Evolutionary conservation across 306 rosid genomes (phyloP).

Genomic region (Cicer cuneatum): DNA sequence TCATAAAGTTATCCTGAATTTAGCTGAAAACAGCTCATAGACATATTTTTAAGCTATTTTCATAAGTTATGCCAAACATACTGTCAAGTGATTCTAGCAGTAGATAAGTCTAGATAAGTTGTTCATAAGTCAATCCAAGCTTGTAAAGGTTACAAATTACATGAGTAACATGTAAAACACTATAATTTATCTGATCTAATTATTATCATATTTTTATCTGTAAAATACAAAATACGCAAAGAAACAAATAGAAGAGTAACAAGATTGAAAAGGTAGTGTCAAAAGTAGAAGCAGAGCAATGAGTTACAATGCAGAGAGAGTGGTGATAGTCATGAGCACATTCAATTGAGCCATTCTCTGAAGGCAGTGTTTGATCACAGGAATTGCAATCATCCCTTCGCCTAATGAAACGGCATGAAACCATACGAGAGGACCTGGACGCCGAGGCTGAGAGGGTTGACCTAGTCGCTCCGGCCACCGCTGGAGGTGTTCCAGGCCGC

Average conservation of each 20-base stretch:
- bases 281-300: background rate
- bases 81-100: too few relatives aligned
- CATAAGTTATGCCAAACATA: too few relatives aligned
- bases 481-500: conserved; percentile 65
- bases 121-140: too few relatives aligned
- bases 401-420: conserved; percentile 96
- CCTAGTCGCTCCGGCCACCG: conserved; percentile 93
- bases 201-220: background rate
- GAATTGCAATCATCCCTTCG: conserved; percentile 90
- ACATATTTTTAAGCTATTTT: too few relatives aligned
- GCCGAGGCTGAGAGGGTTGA: conserved; percentile 68
- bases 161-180: background rate
- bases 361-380: conserved; percentile 76
- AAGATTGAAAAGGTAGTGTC: background rate
- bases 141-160: background rate
- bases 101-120: too few relatives aligned
- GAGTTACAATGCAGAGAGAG: conserved; percentile 83
- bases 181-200: background rate
- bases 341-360: conserved; percentile 66
- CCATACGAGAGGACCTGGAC: conserved; percentile 78
- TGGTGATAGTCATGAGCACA: conserved; percentile 76
- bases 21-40: too few relatives aligned
- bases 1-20: too few relatives aligned
- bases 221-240: background rate
- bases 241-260: background rate